These are phyloP conservation scores for Huntiella abstrusa DNA, from an alignment of 2,329 filamentous ascomycete species.

Conservation along the genomic window DNA sequence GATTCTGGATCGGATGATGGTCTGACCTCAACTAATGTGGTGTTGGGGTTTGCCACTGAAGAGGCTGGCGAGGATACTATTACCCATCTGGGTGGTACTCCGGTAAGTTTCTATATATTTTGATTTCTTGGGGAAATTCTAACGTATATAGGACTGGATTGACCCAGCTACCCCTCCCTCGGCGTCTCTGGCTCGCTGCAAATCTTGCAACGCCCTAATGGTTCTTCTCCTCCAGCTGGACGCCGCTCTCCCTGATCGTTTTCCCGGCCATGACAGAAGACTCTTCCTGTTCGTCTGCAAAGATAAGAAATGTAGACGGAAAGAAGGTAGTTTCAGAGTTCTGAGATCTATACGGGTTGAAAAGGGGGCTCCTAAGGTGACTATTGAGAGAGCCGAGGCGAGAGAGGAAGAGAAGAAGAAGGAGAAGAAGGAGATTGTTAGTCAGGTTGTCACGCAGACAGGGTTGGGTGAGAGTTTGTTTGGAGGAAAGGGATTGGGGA, in stretches of 20 bases:
- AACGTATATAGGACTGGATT: slow-evolving; percentile 53
- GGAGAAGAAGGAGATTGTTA: slow-evolving; percentile 18
- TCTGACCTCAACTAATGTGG: slow-evolving; percentile 66
- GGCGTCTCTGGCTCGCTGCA: slow-evolving; percentile 63
- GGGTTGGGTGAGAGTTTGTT: slow-evolving; percentile 51
- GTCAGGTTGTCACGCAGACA: slow-evolving; percentile 16
- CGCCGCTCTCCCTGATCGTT: slow-evolving; percentile 69
- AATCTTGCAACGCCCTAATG: slow-evolving; percentile 69
- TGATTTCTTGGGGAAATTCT: neutral
- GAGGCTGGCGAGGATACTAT: slow-evolving; percentile 65
- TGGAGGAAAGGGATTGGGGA: slow-evolving; percentile 35
- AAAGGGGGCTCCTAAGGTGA: slow-evolving; percentile 19
- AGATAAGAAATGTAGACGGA: slow-evolving; percentile 59
- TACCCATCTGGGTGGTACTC: slow-evolving; percentile 71
- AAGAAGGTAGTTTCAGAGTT: slow-evolving; percentile 61
- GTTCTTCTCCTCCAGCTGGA: slow-evolving; percentile 78
- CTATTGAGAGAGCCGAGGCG: slow-evolving; percentile 6
- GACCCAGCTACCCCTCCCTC: slow-evolving; percentile 52
- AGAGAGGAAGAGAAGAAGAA: slow-evolving; percentile 16
- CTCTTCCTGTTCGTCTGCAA: slow-evolving; percentile 75
- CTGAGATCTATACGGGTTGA: slow-evolving; percentile 48
- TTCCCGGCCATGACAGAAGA: slow-evolving; percentile 71
- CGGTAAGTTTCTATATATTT: slow-evolving; percentile 37
- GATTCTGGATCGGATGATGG: slow-evolving; percentile 56
- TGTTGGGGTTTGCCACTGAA: slow-evolving; percentile 74